Percentiles rank a stretch among this genome's conserved stretches.
Conservation (phyloP, 805 yeast species). For the Wickerhamomyces queroliae region DNA sequence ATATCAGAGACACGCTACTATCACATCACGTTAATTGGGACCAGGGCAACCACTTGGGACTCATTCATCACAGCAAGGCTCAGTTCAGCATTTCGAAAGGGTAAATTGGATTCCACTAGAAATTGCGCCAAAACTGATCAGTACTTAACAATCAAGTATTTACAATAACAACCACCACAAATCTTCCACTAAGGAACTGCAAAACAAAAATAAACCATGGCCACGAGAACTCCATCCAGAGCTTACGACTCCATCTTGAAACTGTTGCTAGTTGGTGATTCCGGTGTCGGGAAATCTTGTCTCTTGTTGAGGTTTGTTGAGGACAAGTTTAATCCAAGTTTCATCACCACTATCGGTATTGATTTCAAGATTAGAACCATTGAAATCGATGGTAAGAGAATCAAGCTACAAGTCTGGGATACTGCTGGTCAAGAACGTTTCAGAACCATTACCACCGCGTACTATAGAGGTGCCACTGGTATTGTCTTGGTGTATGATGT, state of each 20-base stretch:
- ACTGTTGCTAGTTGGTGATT: conserved; percentile 88
- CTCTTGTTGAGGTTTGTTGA: conserved; percentile 88
- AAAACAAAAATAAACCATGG: conserved; percentile 14
- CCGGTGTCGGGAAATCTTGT: conserved; percentile 89
- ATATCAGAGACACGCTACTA: too few species aligned
- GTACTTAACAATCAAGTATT: neutral
- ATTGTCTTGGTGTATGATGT: conserved; percentile 81
- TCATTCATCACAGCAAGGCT: too few species aligned
- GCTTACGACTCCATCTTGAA: conserved; percentile 89
- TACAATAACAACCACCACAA: neutral
- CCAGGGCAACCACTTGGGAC: too few species aligned
- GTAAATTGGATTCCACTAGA: neutral
- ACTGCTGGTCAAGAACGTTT: conserved; percentile 98
- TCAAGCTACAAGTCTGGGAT: conserved; percentile 95
- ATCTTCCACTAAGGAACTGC: neutral
- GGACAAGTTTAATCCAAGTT: conserved; percentile 93
- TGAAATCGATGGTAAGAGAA: conserved; percentile 86
- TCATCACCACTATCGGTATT: conserved; percentile 96
- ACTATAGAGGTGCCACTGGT: conserved; percentile 88
- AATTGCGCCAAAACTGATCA: neutral
- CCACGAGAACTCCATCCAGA: conserved; percentile 60
- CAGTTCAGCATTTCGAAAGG: too few species aligned
- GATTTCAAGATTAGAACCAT: conserved; percentile 97
- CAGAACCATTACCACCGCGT: conserved; percentile 90
- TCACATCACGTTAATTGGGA: too few species aligned